These are phyloP conservation scores for Calvatia gigantea DNA, from an alignment of 768 basidiomycete genomes.

Conservation along the genomic window DNA sequence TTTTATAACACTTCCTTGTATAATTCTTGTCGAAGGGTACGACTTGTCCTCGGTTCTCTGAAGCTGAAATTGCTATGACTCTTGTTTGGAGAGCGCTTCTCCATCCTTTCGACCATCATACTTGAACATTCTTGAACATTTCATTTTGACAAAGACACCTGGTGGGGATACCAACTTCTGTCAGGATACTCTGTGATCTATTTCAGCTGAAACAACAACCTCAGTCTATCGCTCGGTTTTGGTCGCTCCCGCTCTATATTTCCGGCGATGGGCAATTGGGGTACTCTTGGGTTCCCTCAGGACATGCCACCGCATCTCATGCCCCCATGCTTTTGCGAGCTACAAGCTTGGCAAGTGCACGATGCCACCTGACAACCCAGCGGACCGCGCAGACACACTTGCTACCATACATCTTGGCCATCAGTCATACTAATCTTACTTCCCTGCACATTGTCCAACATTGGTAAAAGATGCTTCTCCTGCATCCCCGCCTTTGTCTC, in stretches of 20 bases:
- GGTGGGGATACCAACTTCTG: too few relatives aligned
- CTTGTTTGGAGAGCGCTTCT: too few relatives aligned
- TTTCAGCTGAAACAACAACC: too few relatives aligned
- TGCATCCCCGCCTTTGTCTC: neutral
- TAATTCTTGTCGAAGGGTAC: neutral
- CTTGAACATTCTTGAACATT: too few relatives aligned
- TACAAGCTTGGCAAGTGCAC: neutral
- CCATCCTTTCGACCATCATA: too few relatives aligned
- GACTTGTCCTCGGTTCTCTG: too few relatives aligned
- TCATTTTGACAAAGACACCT: too few relatives aligned
- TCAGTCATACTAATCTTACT: conserved; percentile 1
- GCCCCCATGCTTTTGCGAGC: neutral
- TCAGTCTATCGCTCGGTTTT: too few relatives aligned
- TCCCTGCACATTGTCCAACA: neutral
- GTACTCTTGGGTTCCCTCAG: conserved; percentile 3
- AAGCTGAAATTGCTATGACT: neutral
- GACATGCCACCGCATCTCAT: neutral
- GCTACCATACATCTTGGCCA: neutral
- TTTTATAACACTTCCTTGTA: neutral
- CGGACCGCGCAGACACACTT: neutral
- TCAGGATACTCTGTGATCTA: too few relatives aligned
- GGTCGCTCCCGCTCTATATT: neutral
- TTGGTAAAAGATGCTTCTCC: neutral
- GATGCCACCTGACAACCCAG: neutral
- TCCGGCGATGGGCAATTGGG: neutral